A percentile compares a stretch with the other conserved stretches of the same genome.
Conservation (phyloP, 495 filamentous ascomycete genomes). For the Xylaria telfairii region DNA sequence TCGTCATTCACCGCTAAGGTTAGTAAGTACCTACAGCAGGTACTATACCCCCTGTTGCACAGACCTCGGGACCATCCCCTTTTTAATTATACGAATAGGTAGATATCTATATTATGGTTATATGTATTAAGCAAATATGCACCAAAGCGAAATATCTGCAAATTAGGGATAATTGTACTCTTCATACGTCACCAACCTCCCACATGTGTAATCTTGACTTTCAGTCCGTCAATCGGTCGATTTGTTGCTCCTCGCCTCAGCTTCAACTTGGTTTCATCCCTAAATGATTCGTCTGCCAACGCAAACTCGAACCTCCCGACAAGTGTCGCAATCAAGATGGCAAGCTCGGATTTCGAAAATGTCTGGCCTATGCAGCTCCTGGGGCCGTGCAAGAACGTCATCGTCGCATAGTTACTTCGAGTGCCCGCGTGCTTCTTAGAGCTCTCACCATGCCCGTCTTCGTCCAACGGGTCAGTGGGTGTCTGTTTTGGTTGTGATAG, state of each 20-base stretch:
- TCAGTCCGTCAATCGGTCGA: conserved; percentile 62
- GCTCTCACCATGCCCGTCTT: conserved; percentile 19
- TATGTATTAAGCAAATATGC: neutral
- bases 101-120: neutral
- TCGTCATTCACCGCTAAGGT: no score
- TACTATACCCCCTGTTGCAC: no score
- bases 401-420: conserved; percentile 51
- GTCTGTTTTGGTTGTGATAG: conserved; percentile 27
- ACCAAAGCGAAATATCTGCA: neutral
- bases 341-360: conserved; percentile 75
- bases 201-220: conserved; percentile 57
- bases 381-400: conserved; percentile 48
- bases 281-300: conserved; percentile 46
- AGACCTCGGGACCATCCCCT: no score
- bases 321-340: conserved; percentile 66
- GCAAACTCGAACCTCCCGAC: conserved; percentile 67
- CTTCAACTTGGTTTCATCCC: conserved; percentile 51
- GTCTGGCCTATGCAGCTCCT: conserved; percentile 59
- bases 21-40: no score
- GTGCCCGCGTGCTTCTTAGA: conserved; percentile 30
- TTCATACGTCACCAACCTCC: conserved; percentile 58
- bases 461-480: conserved; percentile 29
- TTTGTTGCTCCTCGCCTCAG: conserved; percentile 58
- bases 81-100: no score
- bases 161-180: no score